Evolutionary conservation across 2,329 filamentous ascomycete species (phyloP), one percentile per base, ranked within the genome.

Genomic region (Dryadomyces sulphureus): DNA sequence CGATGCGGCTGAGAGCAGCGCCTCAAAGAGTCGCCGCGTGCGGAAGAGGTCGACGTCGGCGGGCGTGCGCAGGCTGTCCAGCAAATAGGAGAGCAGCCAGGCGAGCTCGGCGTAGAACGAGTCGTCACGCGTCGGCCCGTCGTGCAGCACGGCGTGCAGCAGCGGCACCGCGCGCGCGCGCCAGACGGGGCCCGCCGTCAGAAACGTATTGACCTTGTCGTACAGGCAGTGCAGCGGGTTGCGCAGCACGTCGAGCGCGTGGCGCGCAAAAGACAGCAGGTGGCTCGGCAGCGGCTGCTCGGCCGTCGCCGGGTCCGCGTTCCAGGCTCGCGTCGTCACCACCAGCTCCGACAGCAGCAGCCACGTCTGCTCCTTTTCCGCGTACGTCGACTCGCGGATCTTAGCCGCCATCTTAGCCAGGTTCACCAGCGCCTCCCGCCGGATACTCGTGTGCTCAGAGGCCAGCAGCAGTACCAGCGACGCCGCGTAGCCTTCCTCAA

Each of bases 161-260:
- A 90, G 69, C 7, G 92, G 73, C 21, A 92, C 75, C 57, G 77
- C 80, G 49, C 84, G 76, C 17, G 80, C 58, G 32, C 79, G 71
- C 90, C 90, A 96, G 21, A 70, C 62, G 1, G 90, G 89, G 0
- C 79, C 75, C 44, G 79, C 79, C 20, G 85, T 85, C 32, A 96
- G 73, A 60, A 89, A 95, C 6, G 72, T 69, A 65, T 94, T 94
- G 62, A 92, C 67, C 59, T 94, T 94, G 48, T 79, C 76, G 59
- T 94, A 96, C 34, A 95, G 73, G 49, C 76, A 77, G 57, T 94
- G 86, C 16, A 87, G 70, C 0, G 90, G 90, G 50, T 86, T 80
- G 20, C 71, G 73, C 40, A 94, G 65, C 16, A 94, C 77, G 1
- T 73, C 65, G 7, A 94, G 68, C 1, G 80, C 77, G 52, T 78